These are phyloP conservation scores for Coffea canephora DNA, from an alignment of 257 asterid genomes.

Conservation along the genomic window DNA sequence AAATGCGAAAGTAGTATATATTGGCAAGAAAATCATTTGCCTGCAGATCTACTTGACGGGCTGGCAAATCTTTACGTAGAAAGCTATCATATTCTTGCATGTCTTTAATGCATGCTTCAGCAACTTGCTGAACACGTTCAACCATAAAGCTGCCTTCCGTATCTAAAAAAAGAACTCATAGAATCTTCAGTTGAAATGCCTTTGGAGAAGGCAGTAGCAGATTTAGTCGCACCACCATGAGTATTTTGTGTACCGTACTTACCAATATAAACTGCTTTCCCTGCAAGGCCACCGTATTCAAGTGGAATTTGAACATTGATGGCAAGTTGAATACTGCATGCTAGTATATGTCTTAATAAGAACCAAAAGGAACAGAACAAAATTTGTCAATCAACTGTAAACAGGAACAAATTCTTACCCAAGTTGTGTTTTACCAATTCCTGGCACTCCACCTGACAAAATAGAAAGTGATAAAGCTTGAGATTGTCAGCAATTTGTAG, in stretches of 20 bases:
- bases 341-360: slow-evolving; percentile 9
- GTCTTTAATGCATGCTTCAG: slow-evolving; percentile 85
- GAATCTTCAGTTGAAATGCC: slow-evolving; percentile 14
- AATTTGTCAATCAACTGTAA: slow-evolving; percentile 3
- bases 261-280: slow-evolving; percentile 95
- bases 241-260: background rate
- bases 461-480: slow-evolving; percentile 18
- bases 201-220: slow-evolving; percentile 9
- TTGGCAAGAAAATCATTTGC: slow-evolving; percentile 70
- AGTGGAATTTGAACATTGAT: slow-evolving; percentile 88
- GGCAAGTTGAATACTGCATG: slow-evolving; percentile 84
- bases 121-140: slow-evolving; percentile 86
- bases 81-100: slow-evolving; percentile 66
- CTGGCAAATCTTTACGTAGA: slow-evolving; percentile 47
- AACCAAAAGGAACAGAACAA: slow-evolving; percentile 9
- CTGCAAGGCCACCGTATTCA: slow-evolving; percentile 83
- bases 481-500: background rate
- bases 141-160: slow-evolving; percentile 99
- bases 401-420: slow-evolving; percentile 55
- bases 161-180: slow-evolving; percentile 41
- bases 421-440: slow-evolving; percentile 93
- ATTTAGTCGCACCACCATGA: background rate
- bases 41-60: slow-evolving; percentile 40
- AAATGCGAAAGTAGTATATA: slow-evolving; percentile 78
- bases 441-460: slow-evolving; percentile 92